Conservation (phyloP, 495 filamentous ascomycete species). For the Aspergillus indologenus region DNA sequence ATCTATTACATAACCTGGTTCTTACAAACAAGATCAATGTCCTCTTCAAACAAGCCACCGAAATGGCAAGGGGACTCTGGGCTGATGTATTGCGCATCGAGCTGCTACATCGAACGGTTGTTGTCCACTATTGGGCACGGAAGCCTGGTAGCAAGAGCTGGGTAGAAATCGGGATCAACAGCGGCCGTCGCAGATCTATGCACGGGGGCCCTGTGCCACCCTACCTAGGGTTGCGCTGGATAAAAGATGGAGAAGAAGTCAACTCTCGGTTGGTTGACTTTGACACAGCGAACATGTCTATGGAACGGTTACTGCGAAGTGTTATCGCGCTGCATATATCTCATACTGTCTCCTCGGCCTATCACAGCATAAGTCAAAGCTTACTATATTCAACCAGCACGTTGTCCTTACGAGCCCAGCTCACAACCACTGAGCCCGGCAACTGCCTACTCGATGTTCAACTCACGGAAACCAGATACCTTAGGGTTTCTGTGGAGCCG, state of each 20-base stretch:
- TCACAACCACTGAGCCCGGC: conserved; percentile 57
- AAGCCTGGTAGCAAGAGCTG: conserved; percentile 72
- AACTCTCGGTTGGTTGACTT: conserved; percentile 61
- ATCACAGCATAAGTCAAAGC: conserved; percentile 51
- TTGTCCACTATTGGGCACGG: conserved; percentile 86
- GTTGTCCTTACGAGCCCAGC: conserved; percentile 51
- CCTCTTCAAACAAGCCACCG: conserved; percentile 69
- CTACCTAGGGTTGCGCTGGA: conserved; percentile 74
- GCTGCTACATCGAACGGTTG: conserved; percentile 69
- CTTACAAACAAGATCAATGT: conserved; percentile 84
- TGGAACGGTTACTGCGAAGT: conserved; percentile 66
- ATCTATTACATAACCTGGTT: conserved; percentile 78
- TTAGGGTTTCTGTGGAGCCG: conserved; percentile 66
- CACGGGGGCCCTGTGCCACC: conserved; percentile 30
- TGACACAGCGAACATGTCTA: conserved; percentile 62
- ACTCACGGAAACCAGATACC: conserved; percentile 53
- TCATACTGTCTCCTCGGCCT: conserved; percentile 60
- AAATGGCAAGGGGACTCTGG: conserved; percentile 68
- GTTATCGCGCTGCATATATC: conserved; percentile 73
- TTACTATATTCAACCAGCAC: conserved; percentile 56
- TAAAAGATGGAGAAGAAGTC: conserved; percentile 73
- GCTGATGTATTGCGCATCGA: conserved; percentile 70
- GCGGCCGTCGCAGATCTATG: conserved; percentile 46
- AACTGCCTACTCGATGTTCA: conserved; percentile 67
- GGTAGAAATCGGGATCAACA: conserved; percentile 80